These are phyloP conservation scores for Xylariaceae sp. DNA, from an alignment of 2,329 filamentous ascomycete genomes.

Conservation along the genomic window DNA sequence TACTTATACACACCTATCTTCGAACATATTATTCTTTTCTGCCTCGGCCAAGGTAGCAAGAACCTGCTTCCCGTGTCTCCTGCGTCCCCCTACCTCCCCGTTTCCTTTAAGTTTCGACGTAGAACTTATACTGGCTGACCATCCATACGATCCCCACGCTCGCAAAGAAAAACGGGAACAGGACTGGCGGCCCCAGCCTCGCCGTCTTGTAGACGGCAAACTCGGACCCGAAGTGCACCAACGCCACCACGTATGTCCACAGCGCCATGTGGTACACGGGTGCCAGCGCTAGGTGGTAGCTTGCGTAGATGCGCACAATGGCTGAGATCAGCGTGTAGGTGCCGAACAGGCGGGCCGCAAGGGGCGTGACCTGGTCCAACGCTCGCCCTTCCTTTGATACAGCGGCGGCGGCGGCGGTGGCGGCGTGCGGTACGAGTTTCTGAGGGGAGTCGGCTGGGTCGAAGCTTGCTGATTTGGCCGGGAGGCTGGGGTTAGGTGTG, in stretches of 20 bases:
- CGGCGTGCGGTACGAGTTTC: constrained; percentile 52
- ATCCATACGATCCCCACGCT: constrained; percentile 62
- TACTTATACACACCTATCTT: background rate
- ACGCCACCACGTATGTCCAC: constrained; percentile 80
- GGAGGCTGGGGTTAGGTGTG: constrained; percentile 52
- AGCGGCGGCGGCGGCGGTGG: constrained; percentile 44
- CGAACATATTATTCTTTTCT: too few relatives aligned
- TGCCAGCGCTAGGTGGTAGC: constrained; percentile 75
- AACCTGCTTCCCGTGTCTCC: too few relatives aligned
- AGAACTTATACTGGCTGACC: constrained; percentile 68
- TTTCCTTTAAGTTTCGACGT: constrained; percentile 51
- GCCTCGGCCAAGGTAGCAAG: too few relatives aligned
- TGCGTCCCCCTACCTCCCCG: too few relatives aligned
- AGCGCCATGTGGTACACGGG: constrained; percentile 78
- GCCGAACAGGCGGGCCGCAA: constrained; percentile 79
- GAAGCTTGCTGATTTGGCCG: constrained; percentile 43
- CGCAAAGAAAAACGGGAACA: constrained; percentile 58
- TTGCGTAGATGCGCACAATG: constrained; percentile 78
- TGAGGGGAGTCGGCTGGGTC: constrained; percentile 56
- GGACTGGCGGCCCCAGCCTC: constrained; percentile 60
- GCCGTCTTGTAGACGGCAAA: constrained; percentile 78
- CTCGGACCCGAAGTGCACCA: constrained; percentile 79
- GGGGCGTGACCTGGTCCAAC: constrained; percentile 68
- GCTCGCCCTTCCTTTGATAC: constrained; percentile 49
- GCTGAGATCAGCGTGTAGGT: constrained; percentile 84